Percentiles rank a stretch among this genome's conserved stretches.
Evolutionary conservation across 176 grass and related monocot genomes (phyloP).

Genomic region (Zoysia japonica): DNA sequence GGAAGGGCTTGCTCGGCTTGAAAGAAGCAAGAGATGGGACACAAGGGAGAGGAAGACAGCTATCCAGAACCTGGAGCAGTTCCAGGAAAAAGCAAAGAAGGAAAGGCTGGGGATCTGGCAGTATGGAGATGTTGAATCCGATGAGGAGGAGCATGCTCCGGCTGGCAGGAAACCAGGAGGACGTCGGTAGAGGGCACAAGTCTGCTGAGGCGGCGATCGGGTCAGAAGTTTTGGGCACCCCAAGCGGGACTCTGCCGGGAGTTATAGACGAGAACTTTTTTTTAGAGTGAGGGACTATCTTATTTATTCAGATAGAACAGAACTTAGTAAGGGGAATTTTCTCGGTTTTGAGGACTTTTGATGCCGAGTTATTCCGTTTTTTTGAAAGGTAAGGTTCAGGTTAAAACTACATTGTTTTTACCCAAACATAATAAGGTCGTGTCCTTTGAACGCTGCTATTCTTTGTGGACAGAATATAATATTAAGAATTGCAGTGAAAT

Average conservation of each 20-base stretch:
- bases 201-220: neutral
- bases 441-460: constrained; percentile 34
- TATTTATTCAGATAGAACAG: constrained; percentile 51
- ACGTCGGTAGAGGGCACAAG: constrained; percentile 45
- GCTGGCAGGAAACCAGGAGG: constrained; percentile 55
- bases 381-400: constrained; percentile 38
- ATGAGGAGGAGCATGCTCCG: constrained; percentile 68
- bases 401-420: constrained; percentile 60
- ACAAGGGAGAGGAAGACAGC: constrained; percentile 58
- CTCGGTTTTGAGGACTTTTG: constrained; percentile 38
- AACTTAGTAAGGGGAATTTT: constrained; percentile 41
- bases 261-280: constrained; percentile 42
- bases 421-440: constrained; percentile 48
- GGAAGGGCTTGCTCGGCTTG: constrained; percentile 80
- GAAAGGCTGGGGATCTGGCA: constrained; percentile 61
- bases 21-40: constrained; percentile 84
- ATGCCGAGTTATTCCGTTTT: constrained; percentile 34
- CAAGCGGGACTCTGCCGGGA: constrained; percentile 17
- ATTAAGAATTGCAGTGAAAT: constrained; percentile 36
- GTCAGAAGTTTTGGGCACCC: constrained; percentile 57
- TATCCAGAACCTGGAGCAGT: constrained; percentile 70
- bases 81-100: constrained; percentile 79
- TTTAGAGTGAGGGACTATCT: constrained; percentile 34
- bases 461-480: constrained; percentile 53
- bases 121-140: constrained; percentile 69